A percentile compares a stretch with the other conserved stretches of the same genome.
These are phyloP conservation scores for Chrysophaeum taylorii DNA, from an alignment of 352 stramenopile species.

Conservation along the genomic window DNA sequence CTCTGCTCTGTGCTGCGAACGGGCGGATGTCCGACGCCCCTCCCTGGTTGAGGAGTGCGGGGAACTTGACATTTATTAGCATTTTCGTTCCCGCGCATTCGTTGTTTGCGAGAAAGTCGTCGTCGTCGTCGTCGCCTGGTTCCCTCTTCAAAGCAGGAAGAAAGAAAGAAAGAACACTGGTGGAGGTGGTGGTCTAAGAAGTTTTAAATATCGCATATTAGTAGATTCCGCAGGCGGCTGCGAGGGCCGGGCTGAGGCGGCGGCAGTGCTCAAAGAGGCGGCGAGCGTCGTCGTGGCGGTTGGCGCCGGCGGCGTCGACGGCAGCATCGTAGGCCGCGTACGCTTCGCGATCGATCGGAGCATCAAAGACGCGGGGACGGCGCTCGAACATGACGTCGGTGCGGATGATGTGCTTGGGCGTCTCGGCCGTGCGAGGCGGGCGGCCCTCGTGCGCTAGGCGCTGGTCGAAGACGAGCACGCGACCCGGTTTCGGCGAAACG, in stretches of 20 bases:
- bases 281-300: neutral
- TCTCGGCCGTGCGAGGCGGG: neutral
- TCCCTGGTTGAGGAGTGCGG: no score
- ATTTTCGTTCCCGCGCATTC: no score
- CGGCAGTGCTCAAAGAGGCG: neutral
- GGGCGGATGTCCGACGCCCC: no score
- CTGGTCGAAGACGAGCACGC: conserved; percentile 12
- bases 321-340: neutral
- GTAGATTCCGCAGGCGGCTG: neutral
- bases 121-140: no score
- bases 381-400: neutral
- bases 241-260: neutral
- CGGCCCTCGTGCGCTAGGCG: conserved; percentile 5
- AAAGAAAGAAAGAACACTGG: no score
- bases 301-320: neutral
- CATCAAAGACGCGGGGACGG: neutral
- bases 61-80: no score
- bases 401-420: conserved; percentile 6
- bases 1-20: no score
- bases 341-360: neutral
- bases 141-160: no score
- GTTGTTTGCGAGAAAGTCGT: no score
- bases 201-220: no score
- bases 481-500: neutral
- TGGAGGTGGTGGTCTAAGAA: no score